Conservation (phyloP, 2,329 filamentous ascomycete genomes). For the Sarocladium oryzae region DNA sequence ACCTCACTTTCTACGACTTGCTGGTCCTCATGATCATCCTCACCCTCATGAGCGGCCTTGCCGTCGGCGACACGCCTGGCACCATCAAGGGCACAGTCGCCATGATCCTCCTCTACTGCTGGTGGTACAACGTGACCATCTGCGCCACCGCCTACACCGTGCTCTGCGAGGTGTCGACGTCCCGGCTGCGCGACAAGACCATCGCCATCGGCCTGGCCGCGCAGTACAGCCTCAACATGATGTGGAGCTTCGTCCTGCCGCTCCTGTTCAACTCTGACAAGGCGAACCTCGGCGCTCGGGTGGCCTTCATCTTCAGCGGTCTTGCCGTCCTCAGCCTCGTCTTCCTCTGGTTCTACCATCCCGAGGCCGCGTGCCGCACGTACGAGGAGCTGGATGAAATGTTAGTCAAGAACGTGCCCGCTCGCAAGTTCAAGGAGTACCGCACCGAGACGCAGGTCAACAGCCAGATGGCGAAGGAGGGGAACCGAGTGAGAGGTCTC, state of each 20-base stretch:
- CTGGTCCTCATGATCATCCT: background rate
- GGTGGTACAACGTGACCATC: conserved; percentile 27
- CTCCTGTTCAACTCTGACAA: conserved; percentile 32
- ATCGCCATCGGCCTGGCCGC: conserved; percentile 28
- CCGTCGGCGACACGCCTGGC: background rate
- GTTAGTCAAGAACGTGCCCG: conserved; percentile 34
- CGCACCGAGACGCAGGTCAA: too few species aligned
- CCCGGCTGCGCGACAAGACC: conserved; percentile 29
- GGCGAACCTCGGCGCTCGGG: conserved; percentile 32
- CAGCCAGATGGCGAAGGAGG: too few species aligned
- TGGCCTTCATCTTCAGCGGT: conserved; percentile 32
- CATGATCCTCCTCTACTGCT: conserved; percentile 13
- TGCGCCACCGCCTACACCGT: conserved; percentile 29
- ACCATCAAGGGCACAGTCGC: background rate
- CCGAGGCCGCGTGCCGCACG: conserved; percentile 27
- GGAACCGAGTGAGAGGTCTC: too few species aligned
- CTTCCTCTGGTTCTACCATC: background rate
- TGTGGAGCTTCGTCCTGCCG: conserved; percentile 33
- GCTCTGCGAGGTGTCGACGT: conserved; percentile 29
- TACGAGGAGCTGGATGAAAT: conserved; percentile 48
- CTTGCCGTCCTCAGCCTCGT: conserved; percentile 14
- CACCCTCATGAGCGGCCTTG: background rate
- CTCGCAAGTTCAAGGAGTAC: conserved; percentile 20
- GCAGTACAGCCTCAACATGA: conserved; percentile 18
- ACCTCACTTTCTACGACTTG: conserved; percentile 26